Base-by-base conservation (phyloP, 306 rosid species). In the Cicer chorassanicum region DNA sequence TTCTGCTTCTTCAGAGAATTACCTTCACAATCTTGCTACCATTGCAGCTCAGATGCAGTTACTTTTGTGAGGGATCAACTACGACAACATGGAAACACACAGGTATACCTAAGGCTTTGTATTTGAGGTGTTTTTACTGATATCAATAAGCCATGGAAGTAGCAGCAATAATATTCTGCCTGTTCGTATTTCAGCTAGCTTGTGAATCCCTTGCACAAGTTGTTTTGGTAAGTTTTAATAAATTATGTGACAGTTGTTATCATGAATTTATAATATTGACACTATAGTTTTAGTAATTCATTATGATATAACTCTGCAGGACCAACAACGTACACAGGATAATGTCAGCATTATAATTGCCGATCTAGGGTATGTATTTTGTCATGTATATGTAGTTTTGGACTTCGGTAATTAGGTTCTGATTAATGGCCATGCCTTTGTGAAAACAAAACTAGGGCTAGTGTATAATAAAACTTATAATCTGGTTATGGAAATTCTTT, bases 301-400 rank as follows among this genome's bases (percentile, higher is more conserved):
- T 45, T 10, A 45, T 12, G 39, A 46, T 46, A 55, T 77, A 59
- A 59, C 68, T 40, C 41, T 75, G 82, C 84, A 95, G 99, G 92
- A 92, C 65, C 88, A 70, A 8, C 88, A 70, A 7, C 84, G 86
- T 43, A 86, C 99, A 39, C 96, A 95, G 86, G 99, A 95, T 82
- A 95, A 95, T 75, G 81, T 95, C 82, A 95, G 99, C 87, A 90
- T 95, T 56, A 80, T 90, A 73, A 86, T 95, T 78, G 99, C 96
- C 3, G 99, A 95, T 85, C 82, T 95, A 24, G 96, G 99, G 99
- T 95, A 87, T 49, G 89, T 19, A 5, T 24, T 57, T 76, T 21
- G 54, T 15, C 73, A 40, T 74, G 24, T 12, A 18, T 39, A 57
- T 60, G 49, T 60, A 43, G 62, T 18, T 68, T 65, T 54, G 59